phyloP scores from a whole-genome alignment of 768 basidiomycete genomes.

The Rhodosporidiobolus sp. region DNA sequence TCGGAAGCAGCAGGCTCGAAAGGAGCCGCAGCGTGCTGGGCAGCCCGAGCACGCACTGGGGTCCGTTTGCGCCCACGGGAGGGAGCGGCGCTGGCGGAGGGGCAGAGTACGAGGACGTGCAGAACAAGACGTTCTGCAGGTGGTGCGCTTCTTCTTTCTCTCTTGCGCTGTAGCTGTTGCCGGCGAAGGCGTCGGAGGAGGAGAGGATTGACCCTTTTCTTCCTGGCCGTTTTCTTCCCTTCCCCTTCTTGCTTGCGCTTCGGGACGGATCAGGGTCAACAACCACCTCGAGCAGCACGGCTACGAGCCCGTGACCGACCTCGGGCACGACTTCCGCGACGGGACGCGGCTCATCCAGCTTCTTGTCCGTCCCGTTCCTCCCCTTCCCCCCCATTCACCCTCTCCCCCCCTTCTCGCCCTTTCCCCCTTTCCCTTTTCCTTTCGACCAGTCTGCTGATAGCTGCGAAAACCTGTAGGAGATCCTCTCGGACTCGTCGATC shows the following conservation, averaged over 20 bases:
- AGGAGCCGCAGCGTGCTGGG: no score
- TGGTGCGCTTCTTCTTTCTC: constrained; percentile 57
- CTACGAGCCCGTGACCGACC: constrained; percentile 80
- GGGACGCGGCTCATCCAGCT: constrained; percentile 93
- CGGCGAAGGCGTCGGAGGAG: no score
- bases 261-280: constrained; percentile 71
- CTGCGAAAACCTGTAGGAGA: constrained; percentile 62
- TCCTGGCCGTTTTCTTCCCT: not conserved
- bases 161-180: no score
- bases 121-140: constrained; percentile 85
- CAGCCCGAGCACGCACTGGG: no score
- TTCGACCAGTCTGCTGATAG: not conserved
- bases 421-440: not conserved
- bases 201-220: not conserved
- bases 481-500: constrained; percentile 94
- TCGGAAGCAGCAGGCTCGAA: no score
- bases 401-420: not conserved
- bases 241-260: no score
- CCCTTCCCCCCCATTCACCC: no score
- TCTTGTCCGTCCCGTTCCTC: constrained; percentile 58
- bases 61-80: no score
- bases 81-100: no score
- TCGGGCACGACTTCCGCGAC: constrained; percentile 87
- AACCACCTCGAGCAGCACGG: constrained; percentile 84
- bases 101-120: constrained; percentile 52